Conservation (phyloP, 805 yeast genomes). For the Torulaspora franciscae region DNA sequence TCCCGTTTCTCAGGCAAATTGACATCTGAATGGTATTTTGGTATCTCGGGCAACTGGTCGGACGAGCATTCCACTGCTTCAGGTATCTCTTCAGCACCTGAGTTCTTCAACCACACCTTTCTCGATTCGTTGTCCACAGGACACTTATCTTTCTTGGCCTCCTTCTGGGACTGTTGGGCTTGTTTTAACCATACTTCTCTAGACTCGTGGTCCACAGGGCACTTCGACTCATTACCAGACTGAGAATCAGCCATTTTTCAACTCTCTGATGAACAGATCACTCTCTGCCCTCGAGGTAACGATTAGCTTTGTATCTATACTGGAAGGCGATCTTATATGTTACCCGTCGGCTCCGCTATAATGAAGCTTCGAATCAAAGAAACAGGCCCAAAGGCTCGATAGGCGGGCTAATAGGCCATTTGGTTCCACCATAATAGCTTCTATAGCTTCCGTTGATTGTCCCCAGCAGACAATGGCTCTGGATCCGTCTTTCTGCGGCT, state of each 20-base stretch:
- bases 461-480: too few relatives aligned
- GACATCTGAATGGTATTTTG: constrained; percentile 36
- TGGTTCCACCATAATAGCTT: too few relatives aligned
- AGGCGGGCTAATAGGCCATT: too few relatives aligned
- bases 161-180: constrained; percentile 16
- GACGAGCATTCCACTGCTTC: constrained; percentile 44
- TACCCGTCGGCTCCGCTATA: background rate
- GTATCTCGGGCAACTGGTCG: constrained; percentile 31
- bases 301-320: background rate
- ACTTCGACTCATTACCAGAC: constrained; percentile 32
- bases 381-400: background rate
- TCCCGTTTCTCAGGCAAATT: constrained; percentile 68
- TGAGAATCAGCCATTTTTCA: constrained; percentile 1
- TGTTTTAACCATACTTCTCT: constrained; percentile 53
- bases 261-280: background rate
- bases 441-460: too few relatives aligned
- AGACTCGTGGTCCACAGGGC: constrained; percentile 68
- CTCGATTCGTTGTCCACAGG: constrained; percentile 67
- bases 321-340: background rate
- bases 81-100: constrained; percentile 16
- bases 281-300: background rate
- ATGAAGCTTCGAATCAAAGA: background rate
- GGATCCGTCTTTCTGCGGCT: too few relatives aligned
- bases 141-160: constrained; percentile 37
- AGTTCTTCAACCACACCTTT: constrained; percentile 47